Base-by-base conservation (phyloP, 1,284 basidiomycete genomes). In the Coniferiporia sulphurascens region DNA sequence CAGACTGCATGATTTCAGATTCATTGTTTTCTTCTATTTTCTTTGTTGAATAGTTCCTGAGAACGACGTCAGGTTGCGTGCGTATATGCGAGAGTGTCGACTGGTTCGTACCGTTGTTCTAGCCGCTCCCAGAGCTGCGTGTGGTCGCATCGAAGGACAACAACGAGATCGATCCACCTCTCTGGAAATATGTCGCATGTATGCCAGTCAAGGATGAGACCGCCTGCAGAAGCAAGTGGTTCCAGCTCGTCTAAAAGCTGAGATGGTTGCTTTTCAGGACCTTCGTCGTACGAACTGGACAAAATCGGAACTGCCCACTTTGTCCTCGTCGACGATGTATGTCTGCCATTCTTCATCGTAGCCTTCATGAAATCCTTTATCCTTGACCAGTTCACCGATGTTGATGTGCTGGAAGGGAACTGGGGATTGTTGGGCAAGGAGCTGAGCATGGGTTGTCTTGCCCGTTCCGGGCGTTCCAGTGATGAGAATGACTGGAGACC, bases 21-120 rank as follows among this genome's bases (percentile, higher is more conserved):
- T 95, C 89, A 73, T 99, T 96, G 72, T 99, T 99, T 74, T 99
- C 97, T 71, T 95, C 90, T 9, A 99, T 93, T 76, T 99, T 99
- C 70, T 93, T 91, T 50, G 94, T 73, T 0, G 90, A 77, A 70
- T 99, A 99, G 10, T 85, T 84, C 65, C 96, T 98, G 71, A 8
- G 54, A 53, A 55, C 41, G 36, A 38, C 35, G 53, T 22, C 8
- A 45, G 51, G 27, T 5, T 27, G 27, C 27, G 27, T 48, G 21
- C 35, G 34, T 10, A 38, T 45, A 38, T 48, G 15, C 19, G 22
- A 22, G 38, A 27, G 44, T 34, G 49, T 1, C 36, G 46, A 48
- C 58, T 43, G 44, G 9, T 27, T 22, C 84, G 59, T 62, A 94
- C 96, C 96, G 80, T 71, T 89, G 89, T 73, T 97, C 95, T n/a